These are phyloP conservation scores for Melaleuca alternifolia DNA, from an alignment of 345 rosid species.

Conservation along the genomic window DNA sequence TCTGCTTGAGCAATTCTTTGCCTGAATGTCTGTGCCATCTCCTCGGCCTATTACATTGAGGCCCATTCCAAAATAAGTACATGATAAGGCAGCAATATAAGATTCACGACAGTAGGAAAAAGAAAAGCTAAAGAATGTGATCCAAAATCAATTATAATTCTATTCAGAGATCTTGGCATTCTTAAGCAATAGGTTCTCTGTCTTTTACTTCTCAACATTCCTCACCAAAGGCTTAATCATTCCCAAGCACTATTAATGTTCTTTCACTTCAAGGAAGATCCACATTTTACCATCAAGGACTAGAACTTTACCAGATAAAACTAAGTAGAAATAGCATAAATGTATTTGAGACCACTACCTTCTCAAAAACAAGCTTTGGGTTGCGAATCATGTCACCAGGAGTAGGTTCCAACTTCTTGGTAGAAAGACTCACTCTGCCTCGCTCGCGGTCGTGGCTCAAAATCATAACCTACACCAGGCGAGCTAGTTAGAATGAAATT, in stretches of 20 bases:
- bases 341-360: slow-evolving; percentile 32
- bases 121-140: not conserved
- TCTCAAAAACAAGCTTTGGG: slow-evolving; percentile 94
- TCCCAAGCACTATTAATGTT: not conserved
- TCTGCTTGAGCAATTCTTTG: slow-evolving; percentile 99
- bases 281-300: not conserved
- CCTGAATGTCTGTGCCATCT: slow-evolving; percentile 98
- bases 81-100: not conserved
- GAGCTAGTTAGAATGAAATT: not conserved
- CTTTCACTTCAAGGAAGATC: not conserved
- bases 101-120: not conserved
- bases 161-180: not conserved
- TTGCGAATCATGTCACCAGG: slow-evolving; percentile 99
- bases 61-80: not conserved
- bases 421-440: slow-evolving; percentile 94
- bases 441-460: slow-evolving; percentile 96
- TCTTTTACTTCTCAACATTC: not conserved
- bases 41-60: slow-evolving; percentile 58
- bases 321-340: not conserved
- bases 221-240: not conserved
- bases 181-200: not conserved
- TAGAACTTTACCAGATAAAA: not conserved
- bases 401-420: slow-evolving; percentile 95
- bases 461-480: slow-evolving; percentile 63
- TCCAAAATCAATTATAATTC: not conserved